Evolutionary conservation across 139 green algal genomes (phyloP).

Genomic region (Chlamydomonas eustigma): DNA sequence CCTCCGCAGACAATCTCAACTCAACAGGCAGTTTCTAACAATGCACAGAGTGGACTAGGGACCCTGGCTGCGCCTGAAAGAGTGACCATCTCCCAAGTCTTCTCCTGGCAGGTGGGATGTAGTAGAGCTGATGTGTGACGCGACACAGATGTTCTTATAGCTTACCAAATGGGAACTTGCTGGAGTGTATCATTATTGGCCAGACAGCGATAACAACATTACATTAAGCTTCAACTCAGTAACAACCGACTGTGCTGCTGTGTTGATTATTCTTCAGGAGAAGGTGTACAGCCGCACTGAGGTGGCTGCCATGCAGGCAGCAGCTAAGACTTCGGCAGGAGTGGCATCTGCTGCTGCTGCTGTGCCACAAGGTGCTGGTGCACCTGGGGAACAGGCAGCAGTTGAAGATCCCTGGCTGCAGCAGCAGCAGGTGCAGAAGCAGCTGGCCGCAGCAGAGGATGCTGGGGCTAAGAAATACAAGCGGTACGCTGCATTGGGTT

Average conservation of each 20-base stretch:
- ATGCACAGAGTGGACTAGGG: too few relatives aligned
- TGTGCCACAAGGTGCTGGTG: background rate
- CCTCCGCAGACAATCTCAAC: too few relatives aligned
- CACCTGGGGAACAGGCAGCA: background rate
- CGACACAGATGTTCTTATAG: too few relatives aligned
- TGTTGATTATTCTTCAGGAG: constrained; percentile 40
- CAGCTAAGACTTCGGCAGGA: background rate
- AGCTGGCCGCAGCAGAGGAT: background rate
- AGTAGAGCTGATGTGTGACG: too few relatives aligned
- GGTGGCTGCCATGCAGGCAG: constrained; percentile 16
- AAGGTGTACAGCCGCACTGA: constrained; percentile 47
- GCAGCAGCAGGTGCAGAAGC: constrained; percentile 10
- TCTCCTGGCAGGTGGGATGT: constrained; percentile 39
- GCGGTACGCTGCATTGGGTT: background rate
- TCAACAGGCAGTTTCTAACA: constrained; percentile 1
- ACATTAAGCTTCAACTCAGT: too few relatives aligned
- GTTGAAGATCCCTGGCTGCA: background rate
- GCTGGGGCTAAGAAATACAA: background rate
- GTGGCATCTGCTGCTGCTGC: background rate
- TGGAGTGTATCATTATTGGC: too few relatives aligned
- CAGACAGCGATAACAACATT: too few relatives aligned
- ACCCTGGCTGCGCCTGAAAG: constrained; percentile 14
- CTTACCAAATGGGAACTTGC: too few relatives aligned
- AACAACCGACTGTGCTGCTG: constrained; percentile 2
- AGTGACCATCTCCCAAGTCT: constrained; percentile 26